A percentile compares a stretch with the other conserved stretches of the same genome.
Evolutionary conservation across 2,329 filamentous ascomycete genomes (phyloP).

Genomic region (Aureobasidium uvarum): DNA sequence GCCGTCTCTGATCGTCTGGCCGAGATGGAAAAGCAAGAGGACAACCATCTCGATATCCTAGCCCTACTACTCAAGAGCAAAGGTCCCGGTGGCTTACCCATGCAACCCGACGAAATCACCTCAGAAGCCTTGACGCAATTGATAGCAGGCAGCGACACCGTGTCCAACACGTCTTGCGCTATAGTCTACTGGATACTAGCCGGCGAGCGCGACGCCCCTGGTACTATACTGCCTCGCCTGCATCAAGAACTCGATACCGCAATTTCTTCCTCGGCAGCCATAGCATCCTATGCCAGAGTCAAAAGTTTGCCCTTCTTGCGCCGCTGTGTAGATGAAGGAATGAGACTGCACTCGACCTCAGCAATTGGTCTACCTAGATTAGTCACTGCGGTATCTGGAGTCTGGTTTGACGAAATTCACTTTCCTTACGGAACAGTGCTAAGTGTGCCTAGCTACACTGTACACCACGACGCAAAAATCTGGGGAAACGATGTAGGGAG

Average conservation of each 20-base stretch:
- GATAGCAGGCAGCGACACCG: slow-evolving; percentile 41
- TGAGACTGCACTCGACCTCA: slow-evolving; percentile 38
- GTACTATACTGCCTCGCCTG: slow-evolving; percentile 32
- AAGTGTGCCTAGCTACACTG: slow-evolving; percentile 44
- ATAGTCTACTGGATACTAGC: slow-evolving; percentile 33
- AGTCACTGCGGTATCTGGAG: slow-evolving; percentile 33
- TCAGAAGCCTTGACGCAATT: slow-evolving; percentile 40
- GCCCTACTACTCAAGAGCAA: slow-evolving; percentile 37
- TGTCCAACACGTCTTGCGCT: slow-evolving; percentile 37
- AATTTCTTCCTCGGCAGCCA: slow-evolving; percentile 30
- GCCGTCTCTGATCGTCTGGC: slow-evolving; percentile 37
- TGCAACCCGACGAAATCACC: slow-evolving; percentile 36
- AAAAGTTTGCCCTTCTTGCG: slow-evolving; percentile 36
- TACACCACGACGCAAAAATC: slow-evolving; percentile 44
- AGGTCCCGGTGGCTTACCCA: slow-evolving; percentile 35
- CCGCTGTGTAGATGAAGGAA: slow-evolving; percentile 37
- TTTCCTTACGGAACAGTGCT: slow-evolving; percentile 39
- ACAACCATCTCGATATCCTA: slow-evolving; percentile 36
- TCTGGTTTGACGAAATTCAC: slow-evolving; percentile 31
- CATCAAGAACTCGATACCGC: slow-evolving; percentile 36
- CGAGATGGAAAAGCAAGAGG: slow-evolving; percentile 20
- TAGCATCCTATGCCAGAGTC: slow-evolving; percentile 32
- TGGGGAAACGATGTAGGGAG: slow-evolving; percentile 45
- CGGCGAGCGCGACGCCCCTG: slow-evolving; percentile 34
- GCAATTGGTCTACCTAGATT: slow-evolving; percentile 32